Percentiles rank a stretch among this genome's conserved stretches.
Evolutionary conservation across 257 asterid species (phyloP).

Genomic region (Salvia splendens): DNA sequence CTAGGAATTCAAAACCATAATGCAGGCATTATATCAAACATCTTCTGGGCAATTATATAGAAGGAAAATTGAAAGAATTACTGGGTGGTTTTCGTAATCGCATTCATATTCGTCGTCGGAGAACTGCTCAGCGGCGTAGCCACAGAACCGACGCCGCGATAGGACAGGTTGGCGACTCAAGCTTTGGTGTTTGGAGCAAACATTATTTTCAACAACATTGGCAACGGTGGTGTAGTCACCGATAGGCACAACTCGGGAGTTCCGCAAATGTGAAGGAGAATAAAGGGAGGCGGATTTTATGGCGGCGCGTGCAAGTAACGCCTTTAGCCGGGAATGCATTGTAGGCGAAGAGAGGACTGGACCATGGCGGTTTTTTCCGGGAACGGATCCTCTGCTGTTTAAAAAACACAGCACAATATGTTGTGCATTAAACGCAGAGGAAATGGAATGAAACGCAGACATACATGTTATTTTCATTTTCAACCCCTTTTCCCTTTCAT

Average conservation of each 20-base stretch:
- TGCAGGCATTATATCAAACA: slow-evolving; percentile 35
- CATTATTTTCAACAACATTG: slow-evolving; percentile 17
- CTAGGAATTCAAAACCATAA: slow-evolving; percentile 22
- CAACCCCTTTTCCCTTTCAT: too few species aligned
- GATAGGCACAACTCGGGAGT: slow-evolving; percentile 17
- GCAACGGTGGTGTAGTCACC: slow-evolving; percentile 13
- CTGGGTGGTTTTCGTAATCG: slow-evolving; percentile 83
- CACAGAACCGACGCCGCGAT: slow-evolving; percentile 46
- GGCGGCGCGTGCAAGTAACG: slow-evolving; percentile 59
- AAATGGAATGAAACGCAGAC: too few species aligned
- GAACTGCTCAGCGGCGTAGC: slow-evolving; percentile 79
- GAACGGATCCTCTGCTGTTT: too few species aligned
- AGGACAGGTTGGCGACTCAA: slow-evolving; percentile 26
- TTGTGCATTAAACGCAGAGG: too few species aligned
- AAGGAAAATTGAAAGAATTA: slow-evolving; percentile 31
- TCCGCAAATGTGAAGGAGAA: slow-evolving; percentile 24
- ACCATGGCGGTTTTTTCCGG: slow-evolving; percentile 45
- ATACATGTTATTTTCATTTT: too few species aligned
- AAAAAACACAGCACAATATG: too few species aligned
- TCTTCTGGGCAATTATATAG: slow-evolving; percentile 10
- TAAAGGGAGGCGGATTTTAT: slow-evolving; percentile 36
- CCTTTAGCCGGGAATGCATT: slow-evolving; percentile 73
- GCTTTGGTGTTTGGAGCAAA: slow-evolving; percentile 31
- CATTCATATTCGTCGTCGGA: slow-evolving; percentile 97
- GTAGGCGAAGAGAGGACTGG: slow-evolving; percentile 32